Conservation (phyloP, 1,139 yeast genomes). For the Candida sanyaensis region DNA sequence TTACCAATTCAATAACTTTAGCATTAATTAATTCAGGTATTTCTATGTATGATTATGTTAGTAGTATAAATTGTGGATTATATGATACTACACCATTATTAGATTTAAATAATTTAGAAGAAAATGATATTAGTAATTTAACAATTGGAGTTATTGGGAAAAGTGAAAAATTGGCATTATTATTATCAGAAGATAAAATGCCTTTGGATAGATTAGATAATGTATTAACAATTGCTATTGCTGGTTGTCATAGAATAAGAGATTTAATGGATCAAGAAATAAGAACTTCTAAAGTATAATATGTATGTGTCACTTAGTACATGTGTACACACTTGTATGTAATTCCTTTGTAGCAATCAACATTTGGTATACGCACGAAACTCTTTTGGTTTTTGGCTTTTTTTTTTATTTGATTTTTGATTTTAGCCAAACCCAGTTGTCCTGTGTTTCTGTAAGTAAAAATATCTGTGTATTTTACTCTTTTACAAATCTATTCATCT, state of each 20-base stretch:
- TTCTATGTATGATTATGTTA: constrained; percentile 88
- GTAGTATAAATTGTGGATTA: constrained; percentile 78
- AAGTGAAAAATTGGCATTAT: constrained; percentile 72
- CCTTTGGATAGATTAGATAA: constrained; percentile 80
- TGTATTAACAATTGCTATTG: constrained; percentile 79
- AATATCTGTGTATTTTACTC: no score
- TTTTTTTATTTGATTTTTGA: no score
- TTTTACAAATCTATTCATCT: no score
- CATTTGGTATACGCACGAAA: not conserved
- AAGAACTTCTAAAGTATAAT: constrained; percentile 31
- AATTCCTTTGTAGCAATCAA: not conserved
- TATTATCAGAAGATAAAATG: constrained; percentile 80
- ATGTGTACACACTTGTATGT: not conserved
- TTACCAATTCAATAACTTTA: constrained; percentile 85
- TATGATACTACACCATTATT: constrained; percentile 75
- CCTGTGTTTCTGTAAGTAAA: not conserved
- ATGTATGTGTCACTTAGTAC: no score
- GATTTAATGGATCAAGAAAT: constrained; percentile 87
- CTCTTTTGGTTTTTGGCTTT: no score
- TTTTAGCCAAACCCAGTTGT: no score
- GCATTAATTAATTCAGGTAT: constrained; percentile 96
- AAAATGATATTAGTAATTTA: constrained; percentile 74
- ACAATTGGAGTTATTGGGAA: constrained; percentile 86
- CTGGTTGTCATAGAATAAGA: constrained; percentile 84
- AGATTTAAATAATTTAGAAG: constrained; percentile 84